These are phyloP conservation scores for Cucumis melo DNA, from an alignment of 306 rosid species.

Conservation along the genomic window DNA sequence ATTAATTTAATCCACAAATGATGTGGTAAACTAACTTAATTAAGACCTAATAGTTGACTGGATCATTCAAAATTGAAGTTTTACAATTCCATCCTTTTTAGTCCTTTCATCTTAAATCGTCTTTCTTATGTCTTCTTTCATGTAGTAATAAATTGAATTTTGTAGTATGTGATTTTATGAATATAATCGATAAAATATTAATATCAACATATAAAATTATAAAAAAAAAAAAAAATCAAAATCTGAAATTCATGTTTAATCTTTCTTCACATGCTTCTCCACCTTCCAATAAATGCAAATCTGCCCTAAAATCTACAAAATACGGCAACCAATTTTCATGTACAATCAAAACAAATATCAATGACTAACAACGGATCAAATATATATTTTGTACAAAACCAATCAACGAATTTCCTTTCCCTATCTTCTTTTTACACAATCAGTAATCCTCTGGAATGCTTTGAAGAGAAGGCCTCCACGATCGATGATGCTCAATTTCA, in stretches of 20 bases:
- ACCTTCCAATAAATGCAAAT: neutral
- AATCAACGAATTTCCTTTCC: neutral
- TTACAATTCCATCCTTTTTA: no score
- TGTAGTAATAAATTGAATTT: no score
- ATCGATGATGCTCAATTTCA: slow-evolving; percentile 3
- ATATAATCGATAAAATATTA: no score
- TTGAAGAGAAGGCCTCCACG: slow-evolving; percentile 9
- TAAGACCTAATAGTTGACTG: no score
- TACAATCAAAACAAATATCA: neutral
- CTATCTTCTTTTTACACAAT: neutral
- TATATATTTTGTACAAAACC: neutral
- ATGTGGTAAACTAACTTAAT: no score
- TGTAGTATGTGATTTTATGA: no score
- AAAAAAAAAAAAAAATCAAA: no score
- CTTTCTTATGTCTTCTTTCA: no score
- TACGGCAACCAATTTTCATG: neutral
- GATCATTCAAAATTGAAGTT: no score
- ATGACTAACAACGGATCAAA: neutral
- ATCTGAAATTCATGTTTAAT: neutral
- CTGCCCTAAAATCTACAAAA: neutral
- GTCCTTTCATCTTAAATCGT: no score
- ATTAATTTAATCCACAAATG: no score
- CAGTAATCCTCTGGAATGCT: slow-evolving; percentile 9
- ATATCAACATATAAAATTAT: no score
- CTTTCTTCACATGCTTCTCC: neutral